Percentiles rank a stretch among this genome's conserved stretches.
phyloP scores from a whole-genome alignment of 2,329 filamentous ascomycete genomes.

The Aspergillus ochraceoroseus region DNA sequence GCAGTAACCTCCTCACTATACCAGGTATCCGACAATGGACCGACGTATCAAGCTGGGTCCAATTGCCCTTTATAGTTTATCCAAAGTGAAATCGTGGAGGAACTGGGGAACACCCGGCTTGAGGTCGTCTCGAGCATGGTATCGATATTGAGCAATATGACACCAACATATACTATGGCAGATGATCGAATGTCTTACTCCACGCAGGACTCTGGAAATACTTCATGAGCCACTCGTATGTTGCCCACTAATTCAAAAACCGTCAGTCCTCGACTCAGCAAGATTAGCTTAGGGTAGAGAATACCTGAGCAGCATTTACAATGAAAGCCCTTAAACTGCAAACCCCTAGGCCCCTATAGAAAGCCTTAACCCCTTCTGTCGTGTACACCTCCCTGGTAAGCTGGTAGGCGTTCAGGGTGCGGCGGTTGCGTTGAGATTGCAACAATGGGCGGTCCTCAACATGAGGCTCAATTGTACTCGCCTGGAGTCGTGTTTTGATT shows the following conservation, averaged over 20 bases:
- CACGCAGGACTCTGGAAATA: conserved; percentile 26
- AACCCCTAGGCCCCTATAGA: conserved; percentile 70
- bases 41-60: no score
- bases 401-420: conserved; percentile 52
- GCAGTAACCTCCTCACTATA: no score
- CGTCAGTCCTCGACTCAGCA: conserved; percentile 9
- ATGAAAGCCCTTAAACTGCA: conserved; percentile 84
- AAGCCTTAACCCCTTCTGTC: conserved; percentile 57
- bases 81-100: no score
- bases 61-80: no score
- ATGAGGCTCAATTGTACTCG: conserved; percentile 49
- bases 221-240: conserved; percentile 83
- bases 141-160: no score
- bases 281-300: conserved; percentile 14
- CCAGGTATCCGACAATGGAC: no score
- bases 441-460: conserved; percentile 25
- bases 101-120: no score
- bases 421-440: conserved; percentile 17
- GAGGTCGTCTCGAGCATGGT: no score
- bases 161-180: conserved; percentile 9
- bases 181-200: conserved; percentile 10
- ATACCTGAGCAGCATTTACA: conserved; percentile 76
- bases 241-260: conserved; percentile 61
- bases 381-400: conserved; percentile 64
- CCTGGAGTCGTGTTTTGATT: conserved; percentile 87